Conservation (phyloP, 345 rosid species). For the Nephelium lappaceum region DNA sequence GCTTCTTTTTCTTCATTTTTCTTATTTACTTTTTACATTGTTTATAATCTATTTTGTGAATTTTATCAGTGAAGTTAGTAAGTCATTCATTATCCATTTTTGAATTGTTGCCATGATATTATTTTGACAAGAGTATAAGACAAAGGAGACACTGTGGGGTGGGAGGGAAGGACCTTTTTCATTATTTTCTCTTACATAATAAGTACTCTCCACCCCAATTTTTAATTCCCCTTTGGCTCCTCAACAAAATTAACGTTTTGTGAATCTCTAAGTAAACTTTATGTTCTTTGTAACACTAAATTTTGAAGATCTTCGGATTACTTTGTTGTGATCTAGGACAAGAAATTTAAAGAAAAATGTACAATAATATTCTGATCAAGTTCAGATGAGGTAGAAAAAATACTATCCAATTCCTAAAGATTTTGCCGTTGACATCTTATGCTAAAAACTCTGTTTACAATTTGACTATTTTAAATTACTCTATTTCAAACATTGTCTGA, state of each 20-base stretch:
- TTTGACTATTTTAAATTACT: background rate
- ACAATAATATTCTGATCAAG: background rate
- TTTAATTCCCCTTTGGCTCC: background rate
- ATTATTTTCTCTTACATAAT: no score
- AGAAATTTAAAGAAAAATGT: background rate
- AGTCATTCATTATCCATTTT: background rate
- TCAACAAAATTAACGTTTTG: background rate
- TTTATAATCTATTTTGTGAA: background rate
- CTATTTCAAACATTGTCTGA: background rate
- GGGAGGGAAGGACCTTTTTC: background rate
- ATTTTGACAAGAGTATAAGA: background rate
- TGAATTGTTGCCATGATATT: background rate
- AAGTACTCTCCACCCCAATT: background rate
- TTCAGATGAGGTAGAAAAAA: background rate
- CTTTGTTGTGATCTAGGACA: background rate
- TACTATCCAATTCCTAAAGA: background rate
- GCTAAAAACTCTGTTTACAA: no score
- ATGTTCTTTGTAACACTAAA: background rate
- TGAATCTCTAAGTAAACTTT: background rate
- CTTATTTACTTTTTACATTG: background rate
- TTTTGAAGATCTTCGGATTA: background rate
- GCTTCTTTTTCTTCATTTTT: background rate
- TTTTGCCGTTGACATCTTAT: no score
- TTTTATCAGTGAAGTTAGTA: background rate
- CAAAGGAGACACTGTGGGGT: background rate